Evolutionary conservation across 306 rosid species (phyloP).

Genomic region (Canavalia gladiata): DNA sequence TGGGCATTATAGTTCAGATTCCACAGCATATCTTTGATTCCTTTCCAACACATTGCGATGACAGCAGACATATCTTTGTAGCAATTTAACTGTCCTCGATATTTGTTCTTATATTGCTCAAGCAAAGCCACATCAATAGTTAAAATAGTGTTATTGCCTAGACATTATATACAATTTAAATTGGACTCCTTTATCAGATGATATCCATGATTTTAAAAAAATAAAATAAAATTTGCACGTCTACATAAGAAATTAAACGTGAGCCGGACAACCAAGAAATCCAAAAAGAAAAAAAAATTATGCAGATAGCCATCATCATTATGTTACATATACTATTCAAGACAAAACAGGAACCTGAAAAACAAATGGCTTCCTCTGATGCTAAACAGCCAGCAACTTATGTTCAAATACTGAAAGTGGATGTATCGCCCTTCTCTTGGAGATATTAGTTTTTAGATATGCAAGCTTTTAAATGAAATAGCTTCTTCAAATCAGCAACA

Average conservation of each 20-base stretch:
- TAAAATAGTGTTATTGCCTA: not conserved
- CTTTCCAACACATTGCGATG: too few species aligned
- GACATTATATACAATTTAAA: constrained; percentile 24
- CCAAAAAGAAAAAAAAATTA: not conserved
- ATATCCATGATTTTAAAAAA: not conserved
- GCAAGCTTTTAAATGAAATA: constrained; percentile 35
- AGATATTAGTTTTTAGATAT: constrained; percentile 34
- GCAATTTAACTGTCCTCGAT: not conserved
- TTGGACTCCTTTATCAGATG: constrained; percentile 13
- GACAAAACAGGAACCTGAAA: constrained; percentile 38
- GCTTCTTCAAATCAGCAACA: constrained; percentile 73
- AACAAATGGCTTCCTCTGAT: constrained; percentile 21
- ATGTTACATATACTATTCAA: constrained; percentile 50
- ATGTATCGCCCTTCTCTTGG: constrained; percentile 34
- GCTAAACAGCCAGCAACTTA: constrained; percentile 38
- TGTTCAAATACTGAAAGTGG: constrained; percentile 40
- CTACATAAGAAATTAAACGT: constrained; percentile 29
- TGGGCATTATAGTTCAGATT: not conserved
- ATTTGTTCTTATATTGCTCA: constrained; percentile 5
- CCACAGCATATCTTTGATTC: not conserved
- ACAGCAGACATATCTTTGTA: not conserved
- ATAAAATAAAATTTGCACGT: constrained; percentile 2
- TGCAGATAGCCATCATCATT: constrained; percentile 33
- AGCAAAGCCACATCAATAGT: constrained; percentile 20
- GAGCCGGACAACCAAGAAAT: constrained; percentile 30